Conservation (phyloP, 345 rosid genomes). For the Citrus hindsii region DNA sequence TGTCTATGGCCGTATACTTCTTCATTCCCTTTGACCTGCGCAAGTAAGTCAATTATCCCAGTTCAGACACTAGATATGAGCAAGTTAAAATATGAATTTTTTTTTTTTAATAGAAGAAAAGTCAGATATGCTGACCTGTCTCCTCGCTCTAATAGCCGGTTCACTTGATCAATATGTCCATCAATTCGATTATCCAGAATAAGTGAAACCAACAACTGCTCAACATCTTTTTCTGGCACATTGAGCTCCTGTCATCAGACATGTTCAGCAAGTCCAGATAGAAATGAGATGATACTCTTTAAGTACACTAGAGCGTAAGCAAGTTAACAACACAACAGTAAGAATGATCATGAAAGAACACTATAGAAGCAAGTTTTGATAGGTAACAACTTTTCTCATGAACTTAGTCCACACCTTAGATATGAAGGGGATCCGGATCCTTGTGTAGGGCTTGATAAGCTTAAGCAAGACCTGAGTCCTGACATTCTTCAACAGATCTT, state of each 20-base stretch:
- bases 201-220: constrained; percentile 81
- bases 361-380: not conserved
- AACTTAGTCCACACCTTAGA: constrained; percentile 48
- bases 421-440: constrained; percentile 89
- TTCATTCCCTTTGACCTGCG: constrained; percentile 93
- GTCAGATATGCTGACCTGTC: constrained; percentile 46
- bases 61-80: constrained; percentile 1
- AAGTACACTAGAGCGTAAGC: not conserved
- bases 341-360: not conserved
- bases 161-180: constrained; percentile 98
- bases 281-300: not conserved
- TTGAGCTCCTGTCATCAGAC: constrained; percentile 64
- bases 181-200: constrained; percentile 90
- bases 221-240: constrained; percentile 93
- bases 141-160: constrained; percentile 82
- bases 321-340: not conserved
- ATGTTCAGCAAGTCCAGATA: not conserved
- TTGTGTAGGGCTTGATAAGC: constrained; percentile 95
- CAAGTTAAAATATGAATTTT: not conserved
- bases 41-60: not conserved
- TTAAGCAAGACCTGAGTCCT: constrained; percentile 96
- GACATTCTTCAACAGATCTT: constrained; percentile 94
- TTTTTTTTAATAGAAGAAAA: not conserved
- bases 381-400: not conserved
- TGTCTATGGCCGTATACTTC: constrained; percentile 80